phyloP scores from a whole-genome alignment of 164 flowering plant species.

The Macadamia integrifolia region DNA sequence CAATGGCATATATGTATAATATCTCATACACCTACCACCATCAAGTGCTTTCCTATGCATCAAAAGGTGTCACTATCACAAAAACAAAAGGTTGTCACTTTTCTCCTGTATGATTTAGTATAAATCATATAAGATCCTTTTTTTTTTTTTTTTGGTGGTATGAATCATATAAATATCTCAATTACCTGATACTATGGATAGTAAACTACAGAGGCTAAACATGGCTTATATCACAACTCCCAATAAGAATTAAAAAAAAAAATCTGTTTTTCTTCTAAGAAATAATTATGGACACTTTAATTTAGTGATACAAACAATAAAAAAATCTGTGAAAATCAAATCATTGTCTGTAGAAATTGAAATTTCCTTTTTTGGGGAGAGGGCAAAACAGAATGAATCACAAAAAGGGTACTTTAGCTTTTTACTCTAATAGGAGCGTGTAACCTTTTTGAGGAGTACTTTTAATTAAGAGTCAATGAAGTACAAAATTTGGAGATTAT shows the following conservation, averaged over 20 bases:
- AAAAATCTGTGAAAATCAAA: neutral
- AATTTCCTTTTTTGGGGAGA: neutral
- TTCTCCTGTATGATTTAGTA: too few species aligned
- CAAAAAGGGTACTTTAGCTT: conserved; percentile 24
- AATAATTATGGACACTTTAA: neutral
- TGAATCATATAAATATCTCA: neutral
- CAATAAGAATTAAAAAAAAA: neutral
- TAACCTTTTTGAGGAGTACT: neutral
- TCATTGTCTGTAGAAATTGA: neutral
- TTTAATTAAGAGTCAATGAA: neutral
- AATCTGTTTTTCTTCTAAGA: neutral
- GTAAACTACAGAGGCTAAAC: neutral
- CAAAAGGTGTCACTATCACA: too few species aligned
- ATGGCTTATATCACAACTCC: conserved; percentile 4
- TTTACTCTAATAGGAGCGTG: conserved; percentile 20
- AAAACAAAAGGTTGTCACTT: too few species aligned
- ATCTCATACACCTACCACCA: too few species aligned
- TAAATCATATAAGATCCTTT: too few species aligned
- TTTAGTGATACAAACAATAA: neutral
- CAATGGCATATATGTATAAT: too few species aligned
- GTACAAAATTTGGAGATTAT: conserved; percentile 5
- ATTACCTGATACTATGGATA: neutral
- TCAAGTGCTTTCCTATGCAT: too few species aligned
- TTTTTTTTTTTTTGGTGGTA: too few species aligned
- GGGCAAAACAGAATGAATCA: conserved; percentile 10